Evolutionary conservation across 495 filamentous ascomycete species (phyloP).

Genomic region (Daldinia grandis): DNA sequence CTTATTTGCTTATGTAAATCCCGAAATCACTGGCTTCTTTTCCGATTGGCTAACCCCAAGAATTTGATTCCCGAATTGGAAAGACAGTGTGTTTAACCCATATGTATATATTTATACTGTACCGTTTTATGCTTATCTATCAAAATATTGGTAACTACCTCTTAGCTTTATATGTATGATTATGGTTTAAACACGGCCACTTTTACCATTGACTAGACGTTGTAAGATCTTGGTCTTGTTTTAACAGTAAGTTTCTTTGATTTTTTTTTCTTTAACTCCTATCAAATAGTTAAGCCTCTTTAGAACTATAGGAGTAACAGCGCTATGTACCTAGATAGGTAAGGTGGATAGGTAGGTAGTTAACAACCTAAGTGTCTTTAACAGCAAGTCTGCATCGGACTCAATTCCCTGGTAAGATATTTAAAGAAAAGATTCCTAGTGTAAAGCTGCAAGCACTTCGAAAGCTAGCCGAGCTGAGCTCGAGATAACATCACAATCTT

Average conservation of each 20-base stretch:
- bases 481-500: neutral
- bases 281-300: no score
- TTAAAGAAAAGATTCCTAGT: neutral
- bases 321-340: no score
- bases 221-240: no score
- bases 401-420: neutral
- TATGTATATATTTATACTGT: neutral
- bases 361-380: neutral
- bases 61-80: slow-evolving; percentile 26
- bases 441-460: no score
- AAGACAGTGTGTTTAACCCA: neutral
- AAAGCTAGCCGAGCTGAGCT: neutral
- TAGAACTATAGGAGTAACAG: no score
- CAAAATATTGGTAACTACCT: no score
- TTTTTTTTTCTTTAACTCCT: no score
- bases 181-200: neutral
- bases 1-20: neutral
- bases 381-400: neutral
- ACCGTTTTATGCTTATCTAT: no score
- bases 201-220: no score
- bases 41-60: slow-evolving; percentile 18
- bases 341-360: neutral
- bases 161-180: no score
- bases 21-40: neutral
- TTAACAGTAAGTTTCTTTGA: no score